A percentile compares a stretch with the other conserved stretches of the same genome.
These are phyloP conservation scores for Tricholomella constricta DNA, from an alignment of 768 basidiomycete species.

Conservation along the genomic window DNA sequence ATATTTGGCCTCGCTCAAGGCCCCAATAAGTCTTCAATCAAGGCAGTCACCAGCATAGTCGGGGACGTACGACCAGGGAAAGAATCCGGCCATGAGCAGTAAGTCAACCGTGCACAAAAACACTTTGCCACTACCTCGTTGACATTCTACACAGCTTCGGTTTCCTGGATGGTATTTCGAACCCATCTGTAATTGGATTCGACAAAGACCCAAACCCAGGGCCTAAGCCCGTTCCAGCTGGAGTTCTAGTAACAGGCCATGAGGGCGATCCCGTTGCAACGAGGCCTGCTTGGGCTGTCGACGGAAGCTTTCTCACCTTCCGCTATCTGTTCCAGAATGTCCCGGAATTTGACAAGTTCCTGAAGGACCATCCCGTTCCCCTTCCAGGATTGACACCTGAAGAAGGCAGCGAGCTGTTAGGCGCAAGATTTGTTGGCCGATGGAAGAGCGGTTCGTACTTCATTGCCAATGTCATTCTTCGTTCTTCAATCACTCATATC, in stretches of 20 bases:
- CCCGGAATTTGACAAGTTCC: constrained; percentile 52
- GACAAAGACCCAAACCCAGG: constrained; percentile 36
- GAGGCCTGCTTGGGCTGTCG: constrained; percentile 45
- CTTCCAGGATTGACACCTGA: constrained; percentile 34
- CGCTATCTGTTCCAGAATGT: constrained; percentile 54
- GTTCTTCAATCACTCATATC: too few species aligned
- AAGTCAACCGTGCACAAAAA: constrained; percentile 12
- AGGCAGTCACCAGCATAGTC: constrained; percentile 35
- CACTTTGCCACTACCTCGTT: neutral
- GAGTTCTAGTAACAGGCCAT: constrained; percentile 46
- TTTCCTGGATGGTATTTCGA: constrained; percentile 53
- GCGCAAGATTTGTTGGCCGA: constrained; percentile 54
- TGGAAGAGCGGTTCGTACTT: constrained; percentile 52
- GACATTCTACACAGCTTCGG: constrained; percentile 41
- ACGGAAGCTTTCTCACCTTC: constrained; percentile 56
- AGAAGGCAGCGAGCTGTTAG: constrained; percentile 50
- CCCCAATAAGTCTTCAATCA: constrained; percentile 31
- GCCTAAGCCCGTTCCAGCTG: constrained; percentile 40
- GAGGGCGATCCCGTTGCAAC: constrained; percentile 35
- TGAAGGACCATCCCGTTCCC: constrained; percentile 40
- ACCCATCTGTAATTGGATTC: constrained; percentile 47
- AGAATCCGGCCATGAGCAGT: constrained; percentile 50
- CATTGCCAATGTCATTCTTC: neutral
- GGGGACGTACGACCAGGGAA: constrained; percentile 48
- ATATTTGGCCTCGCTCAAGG: constrained; percentile 34